Evolutionary conservation across 768 basidiomycete species (phyloP).

Genomic region (Mycena leptocephala): DNA sequence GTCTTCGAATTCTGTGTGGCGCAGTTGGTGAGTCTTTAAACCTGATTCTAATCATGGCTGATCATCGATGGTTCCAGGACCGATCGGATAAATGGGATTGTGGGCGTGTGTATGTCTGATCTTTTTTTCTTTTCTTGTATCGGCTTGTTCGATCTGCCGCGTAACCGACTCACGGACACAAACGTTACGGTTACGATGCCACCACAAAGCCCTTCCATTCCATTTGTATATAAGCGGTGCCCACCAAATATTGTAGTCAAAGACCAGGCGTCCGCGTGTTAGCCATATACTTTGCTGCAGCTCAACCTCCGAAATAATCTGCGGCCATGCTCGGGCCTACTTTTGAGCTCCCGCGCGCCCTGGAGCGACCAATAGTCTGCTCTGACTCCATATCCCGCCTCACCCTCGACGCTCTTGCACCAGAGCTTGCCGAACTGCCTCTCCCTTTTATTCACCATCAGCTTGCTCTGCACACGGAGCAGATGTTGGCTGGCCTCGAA

Average conservation of each 20-base stretch:
- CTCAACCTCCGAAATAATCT: not conserved
- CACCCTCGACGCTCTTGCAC: conserved; percentile 59
- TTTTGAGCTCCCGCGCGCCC: not conserved
- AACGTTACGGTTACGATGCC: not conserved
- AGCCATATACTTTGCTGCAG: not conserved
- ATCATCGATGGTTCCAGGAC: not conserved
- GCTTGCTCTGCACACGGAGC: not conserved
- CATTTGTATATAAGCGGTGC: not conserved
- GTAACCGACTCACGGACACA: not conserved
- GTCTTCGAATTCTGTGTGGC: not conserved
- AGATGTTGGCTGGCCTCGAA: conserved; percentile 9
- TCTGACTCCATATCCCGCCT: conserved; percentile 51
- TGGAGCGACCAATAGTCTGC: conserved; percentile 1
- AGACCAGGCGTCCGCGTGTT: not conserved
- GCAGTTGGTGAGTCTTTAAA: not conserved
- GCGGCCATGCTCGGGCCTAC: too few species aligned
- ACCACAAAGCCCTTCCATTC: not conserved
- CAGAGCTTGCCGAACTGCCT: conserved; percentile 59
- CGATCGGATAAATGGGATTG: not conserved
- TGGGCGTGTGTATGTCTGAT: not conserved
- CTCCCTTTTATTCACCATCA: conserved; percentile 61
- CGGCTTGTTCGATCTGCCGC: not conserved
- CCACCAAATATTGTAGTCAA: not conserved
- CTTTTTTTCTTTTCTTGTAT: not conserved
- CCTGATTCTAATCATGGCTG: not conserved